Evolutionary conservation across 257 asterid species (phyloP).

Genomic region (Cruciata laevipes): DNA sequence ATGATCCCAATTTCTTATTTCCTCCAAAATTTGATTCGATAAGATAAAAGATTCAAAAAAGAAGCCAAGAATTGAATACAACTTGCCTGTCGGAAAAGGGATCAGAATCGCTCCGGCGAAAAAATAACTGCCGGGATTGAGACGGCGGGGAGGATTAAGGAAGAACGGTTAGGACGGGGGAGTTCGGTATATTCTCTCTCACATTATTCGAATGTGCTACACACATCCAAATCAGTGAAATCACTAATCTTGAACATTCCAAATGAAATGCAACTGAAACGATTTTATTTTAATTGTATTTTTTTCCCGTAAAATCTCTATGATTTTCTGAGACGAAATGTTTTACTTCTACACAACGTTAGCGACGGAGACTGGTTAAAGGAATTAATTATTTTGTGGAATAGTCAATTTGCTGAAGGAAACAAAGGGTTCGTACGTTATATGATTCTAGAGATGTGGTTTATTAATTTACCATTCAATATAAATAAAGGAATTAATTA

Average conservation of each 20-base stretch:
- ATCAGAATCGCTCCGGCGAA: slow-evolving; percentile 13
- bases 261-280: not conserved
- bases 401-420: not conserved
- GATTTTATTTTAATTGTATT: not conserved
- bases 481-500: too few species aligned
- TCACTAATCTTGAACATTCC: slow-evolving; percentile 7
- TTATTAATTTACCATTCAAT: too few species aligned
- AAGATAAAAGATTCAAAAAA: slow-evolving; percentile 9
- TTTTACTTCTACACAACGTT: slow-evolving; percentile 1
- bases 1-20: slow-evolving; percentile 15
- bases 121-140: slow-evolving; percentile 43
- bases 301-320: not conserved
- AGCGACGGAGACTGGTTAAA: not conserved
- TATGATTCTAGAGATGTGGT: not conserved
- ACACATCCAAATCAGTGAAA: slow-evolving; percentile 9
- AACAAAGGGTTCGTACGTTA: not conserved
- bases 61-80: not conserved
- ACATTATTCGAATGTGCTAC: slow-evolving; percentile 54
- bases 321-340: not conserved
- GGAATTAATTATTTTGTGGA: not conserved
- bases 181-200: slow-evolving; percentile 52
- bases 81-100: not conserved
- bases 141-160: not conserved
- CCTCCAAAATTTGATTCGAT: not conserved
- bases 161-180: slow-evolving; percentile 4